Percentiles rank a stretch among this genome's conserved stretches.
Evolutionary conservation across 805 yeast species (phyloP).

Genomic region (Lachancea lanzarotensis): DNA sequence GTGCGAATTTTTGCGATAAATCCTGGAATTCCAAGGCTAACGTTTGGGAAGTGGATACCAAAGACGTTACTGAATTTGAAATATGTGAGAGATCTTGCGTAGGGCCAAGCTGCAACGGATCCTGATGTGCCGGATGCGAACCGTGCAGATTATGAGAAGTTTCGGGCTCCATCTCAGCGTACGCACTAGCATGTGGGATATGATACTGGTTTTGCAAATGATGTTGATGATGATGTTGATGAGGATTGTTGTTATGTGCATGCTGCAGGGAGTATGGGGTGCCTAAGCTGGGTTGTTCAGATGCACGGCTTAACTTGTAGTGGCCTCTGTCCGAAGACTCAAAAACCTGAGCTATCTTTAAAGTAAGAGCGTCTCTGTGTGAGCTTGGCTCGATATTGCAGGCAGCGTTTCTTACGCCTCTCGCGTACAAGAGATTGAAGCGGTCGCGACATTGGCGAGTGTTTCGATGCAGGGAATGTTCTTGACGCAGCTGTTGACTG

Average conservation of each 20-base stretch:
- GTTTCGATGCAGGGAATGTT: constrained; percentile 19
- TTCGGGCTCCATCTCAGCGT: neutral
- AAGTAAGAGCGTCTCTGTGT: constrained; percentile 1
- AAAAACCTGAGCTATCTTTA: constrained; percentile 2
- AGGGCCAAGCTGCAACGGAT: neutral
- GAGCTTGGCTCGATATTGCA: constrained; percentile 4
- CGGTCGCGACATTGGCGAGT: constrained; percentile 29
- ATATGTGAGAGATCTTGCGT: neutral
- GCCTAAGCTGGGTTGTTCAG: neutral
- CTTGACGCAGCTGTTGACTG: constrained; percentile 17
- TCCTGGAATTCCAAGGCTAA: constrained; percentile 4
- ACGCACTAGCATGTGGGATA: neutral
- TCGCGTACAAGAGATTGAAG: constrained; percentile 23
- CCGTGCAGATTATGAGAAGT: neutral
- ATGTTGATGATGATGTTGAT: neutral
- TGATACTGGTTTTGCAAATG: neutral
- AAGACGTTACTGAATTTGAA: constrained; percentile 1
- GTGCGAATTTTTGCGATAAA: constrained; percentile 3
- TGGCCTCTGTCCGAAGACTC: constrained; percentile 1
- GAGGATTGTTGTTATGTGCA: neutral
- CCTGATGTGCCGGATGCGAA: neutral
- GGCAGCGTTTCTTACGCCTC: constrained; percentile 9
- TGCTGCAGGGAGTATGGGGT: neutral
- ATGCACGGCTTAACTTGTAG: neutral
- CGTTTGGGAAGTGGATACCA: constrained; percentile 2